These are phyloP conservation scores for Naganishia sp. DNA, from an alignment of 1,284 basidiomycete species.

Conservation along the genomic window DNA sequence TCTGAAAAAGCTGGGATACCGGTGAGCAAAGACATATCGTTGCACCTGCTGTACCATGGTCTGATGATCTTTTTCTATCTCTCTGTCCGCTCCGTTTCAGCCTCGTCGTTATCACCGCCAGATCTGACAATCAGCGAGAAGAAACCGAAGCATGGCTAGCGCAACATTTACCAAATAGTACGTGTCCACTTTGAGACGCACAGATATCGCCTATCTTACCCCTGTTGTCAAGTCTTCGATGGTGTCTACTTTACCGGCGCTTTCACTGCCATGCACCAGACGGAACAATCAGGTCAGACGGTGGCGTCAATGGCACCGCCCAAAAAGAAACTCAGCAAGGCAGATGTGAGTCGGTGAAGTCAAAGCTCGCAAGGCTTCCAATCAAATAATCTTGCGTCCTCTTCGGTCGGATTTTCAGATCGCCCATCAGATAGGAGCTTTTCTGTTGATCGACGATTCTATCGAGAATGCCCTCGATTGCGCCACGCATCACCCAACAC, in stretches of 20 bases:
- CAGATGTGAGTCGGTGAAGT: constrained; percentile 58
- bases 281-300: constrained; percentile 24
- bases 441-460: constrained; percentile 74
- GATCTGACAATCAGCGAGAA: constrained; percentile 61
- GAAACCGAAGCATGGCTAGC: constrained; percentile 69
- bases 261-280: constrained; percentile 56
- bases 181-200: constrained; percentile 59
- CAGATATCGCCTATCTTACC: neutral
- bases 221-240: constrained; percentile 60
- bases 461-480: constrained; percentile 71
- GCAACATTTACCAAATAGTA: constrained; percentile 64
- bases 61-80: neutral
- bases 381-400: no score
- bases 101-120: constrained; percentile 70
- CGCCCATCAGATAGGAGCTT: constrained; percentile 64
- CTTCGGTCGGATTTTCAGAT: no score
- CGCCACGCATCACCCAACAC: constrained; percentile 48
- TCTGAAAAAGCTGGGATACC: constrained; percentile 66
- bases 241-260: constrained; percentile 74
- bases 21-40: constrained; percentile 49
- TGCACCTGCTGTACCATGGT: neutral
- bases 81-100: constrained; percentile 30
- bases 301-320: constrained; percentile 6
- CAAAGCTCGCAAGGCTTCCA: no score
- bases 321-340: constrained; percentile 63